phyloP scores from a whole-genome alignment of 2,329 filamentous ascomycete genomes.

The Penicillium sp. region DNA sequence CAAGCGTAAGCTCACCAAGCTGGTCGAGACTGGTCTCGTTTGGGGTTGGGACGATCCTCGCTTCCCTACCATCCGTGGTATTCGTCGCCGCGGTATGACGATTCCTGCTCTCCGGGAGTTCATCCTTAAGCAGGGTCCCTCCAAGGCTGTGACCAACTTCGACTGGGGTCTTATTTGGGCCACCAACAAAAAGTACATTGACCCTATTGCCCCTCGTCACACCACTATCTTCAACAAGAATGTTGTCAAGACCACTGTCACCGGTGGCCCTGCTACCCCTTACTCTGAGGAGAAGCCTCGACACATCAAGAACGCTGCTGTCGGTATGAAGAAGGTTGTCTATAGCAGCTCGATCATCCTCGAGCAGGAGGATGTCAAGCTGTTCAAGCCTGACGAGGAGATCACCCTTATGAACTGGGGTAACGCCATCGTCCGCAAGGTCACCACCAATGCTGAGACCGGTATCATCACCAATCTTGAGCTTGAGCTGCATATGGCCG shows the following conservation, averaged over 20 bases:
- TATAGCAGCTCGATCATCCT: constrained; percentile 74
- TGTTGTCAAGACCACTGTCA: constrained; percentile 67
- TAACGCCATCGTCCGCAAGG: constrained; percentile 51
- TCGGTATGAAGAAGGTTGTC: constrained; percentile 82
- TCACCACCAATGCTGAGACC: constrained; percentile 48
- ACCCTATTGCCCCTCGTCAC: constrained; percentile 71
- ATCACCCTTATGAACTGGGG: constrained; percentile 98
- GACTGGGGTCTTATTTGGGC: constrained; percentile 52
- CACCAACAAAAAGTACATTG: constrained; percentile 76
- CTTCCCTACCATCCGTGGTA: constrained; percentile 52
- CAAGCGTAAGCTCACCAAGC: constrained; percentile 52
- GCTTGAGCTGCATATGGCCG: constrained; percentile 83
- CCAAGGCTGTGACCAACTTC: constrained; percentile 49
- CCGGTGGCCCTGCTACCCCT: constrained; percentile 61
- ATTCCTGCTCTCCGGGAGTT: constrained; percentile 50
- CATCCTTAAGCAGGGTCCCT: constrained; percentile 51
- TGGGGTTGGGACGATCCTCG: constrained; percentile 54
- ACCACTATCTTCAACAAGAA: constrained; percentile 70
- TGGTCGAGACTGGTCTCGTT: constrained; percentile 48
- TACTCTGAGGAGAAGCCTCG: constrained; percentile 74
- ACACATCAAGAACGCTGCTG: constrained; percentile 81
- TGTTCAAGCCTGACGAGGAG: constrained; percentile 81
- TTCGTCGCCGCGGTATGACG: constrained; percentile 50
- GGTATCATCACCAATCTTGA: constrained; percentile 67
- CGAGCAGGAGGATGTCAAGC: constrained; percentile 81